phyloP scores from a whole-genome alignment of 352 stramenopile species.

The Discostella stelligera region DNA sequence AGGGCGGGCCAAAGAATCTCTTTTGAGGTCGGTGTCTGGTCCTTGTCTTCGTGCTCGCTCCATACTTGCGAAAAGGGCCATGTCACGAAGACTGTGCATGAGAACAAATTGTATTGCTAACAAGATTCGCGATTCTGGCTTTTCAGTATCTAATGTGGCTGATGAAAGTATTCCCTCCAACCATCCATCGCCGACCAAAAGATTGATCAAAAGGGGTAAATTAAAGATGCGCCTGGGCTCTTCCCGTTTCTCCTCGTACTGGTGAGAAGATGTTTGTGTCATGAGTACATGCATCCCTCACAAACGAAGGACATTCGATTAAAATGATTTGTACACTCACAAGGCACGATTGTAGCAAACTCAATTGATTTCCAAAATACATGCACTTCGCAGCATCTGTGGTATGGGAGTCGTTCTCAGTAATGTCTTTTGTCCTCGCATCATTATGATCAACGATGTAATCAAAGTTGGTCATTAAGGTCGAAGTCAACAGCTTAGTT shows the following conservation, averaged over 20 bases:
- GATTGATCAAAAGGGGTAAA: constrained; percentile 60
- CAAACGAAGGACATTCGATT: neutral
- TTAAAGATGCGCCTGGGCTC: constrained; percentile 60
- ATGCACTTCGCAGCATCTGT: constrained; percentile 60
- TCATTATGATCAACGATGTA: constrained; percentile 16
- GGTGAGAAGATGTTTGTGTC: neutral
- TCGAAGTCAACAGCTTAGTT: constrained; percentile 52
- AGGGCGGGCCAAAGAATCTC: neutral
- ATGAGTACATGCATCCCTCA: neutral
- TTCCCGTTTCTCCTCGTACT: constrained; percentile 77
- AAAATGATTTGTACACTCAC: constrained; percentile 9
- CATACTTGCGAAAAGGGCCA: constrained; percentile 42
- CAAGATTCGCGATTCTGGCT: constrained; percentile 31
- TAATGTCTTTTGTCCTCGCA: neutral
- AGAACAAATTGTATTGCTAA: constrained; percentile 72
- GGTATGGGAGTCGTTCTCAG: constrained; percentile 1
- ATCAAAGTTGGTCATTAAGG: constrained; percentile 61
- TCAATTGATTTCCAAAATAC: constrained; percentile 75
- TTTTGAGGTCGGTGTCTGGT: neutral
- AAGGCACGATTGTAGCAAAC: constrained; percentile 60
- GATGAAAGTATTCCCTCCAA: constrained; percentile 40
- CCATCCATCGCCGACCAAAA: constrained; percentile 44
- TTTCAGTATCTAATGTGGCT: constrained; percentile 10
- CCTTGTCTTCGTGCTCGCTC: constrained; percentile 13
- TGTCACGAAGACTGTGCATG: constrained; percentile 61